phyloP scores from a whole-genome alignment of 352 stramenopile species.

The Bremia lactucae region DNA sequence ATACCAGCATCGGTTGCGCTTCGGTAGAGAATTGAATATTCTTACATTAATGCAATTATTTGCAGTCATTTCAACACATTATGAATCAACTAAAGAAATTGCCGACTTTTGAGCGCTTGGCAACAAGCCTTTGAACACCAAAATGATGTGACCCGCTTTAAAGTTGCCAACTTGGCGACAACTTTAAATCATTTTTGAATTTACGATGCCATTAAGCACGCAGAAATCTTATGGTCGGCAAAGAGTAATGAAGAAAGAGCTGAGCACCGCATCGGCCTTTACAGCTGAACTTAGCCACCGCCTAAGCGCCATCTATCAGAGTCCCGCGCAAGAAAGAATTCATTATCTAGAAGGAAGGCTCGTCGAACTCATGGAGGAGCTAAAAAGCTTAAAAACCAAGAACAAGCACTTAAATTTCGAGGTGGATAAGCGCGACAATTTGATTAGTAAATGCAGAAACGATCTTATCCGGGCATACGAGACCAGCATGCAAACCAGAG shows the following conservation, averaged over 20 bases:
- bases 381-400: conserved; percentile 1
- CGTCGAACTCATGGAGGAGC: conserved; percentile 1
- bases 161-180: not conserved
- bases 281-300: not conserved
- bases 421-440: conserved; percentile 3
- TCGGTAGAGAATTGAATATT: no score
- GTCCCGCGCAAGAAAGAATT: conserved; percentile 1
- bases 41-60: no score
- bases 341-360: conserved; percentile 3
- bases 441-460: conserved; percentile 1
- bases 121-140: no score
- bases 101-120: no score
- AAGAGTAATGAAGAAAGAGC: not conserved
- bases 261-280: not conserved
- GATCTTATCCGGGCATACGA: conserved; percentile 4
- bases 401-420: not conserved
- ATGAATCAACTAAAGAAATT: no score
- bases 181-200: not conserved
- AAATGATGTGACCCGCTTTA: no score
- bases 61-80: no score
- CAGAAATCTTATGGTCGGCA: not conserved
- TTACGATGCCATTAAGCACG: not conserved
- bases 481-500: conserved; percentile 7
- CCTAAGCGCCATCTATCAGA: not conserved
- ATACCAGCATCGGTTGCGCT: no score